These are phyloP conservation scores for Penicillium atrosanguineum DNA, from an alignment of 495 filamentous ascomycete species.

Conservation along the genomic window DNA sequence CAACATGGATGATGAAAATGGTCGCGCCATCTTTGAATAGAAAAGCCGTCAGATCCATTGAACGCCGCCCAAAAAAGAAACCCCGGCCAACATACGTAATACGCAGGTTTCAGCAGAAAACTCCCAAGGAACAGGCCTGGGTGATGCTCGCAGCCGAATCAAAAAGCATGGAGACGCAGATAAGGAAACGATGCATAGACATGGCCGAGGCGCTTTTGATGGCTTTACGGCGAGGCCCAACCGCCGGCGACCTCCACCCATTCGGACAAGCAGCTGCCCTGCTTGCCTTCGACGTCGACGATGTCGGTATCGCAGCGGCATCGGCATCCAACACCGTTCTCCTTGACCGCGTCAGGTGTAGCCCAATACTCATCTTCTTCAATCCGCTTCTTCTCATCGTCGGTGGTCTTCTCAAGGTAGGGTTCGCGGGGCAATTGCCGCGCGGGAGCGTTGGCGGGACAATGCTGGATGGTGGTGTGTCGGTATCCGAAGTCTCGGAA, in stretches of 20 bases:
- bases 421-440: constrained; percentile 80
- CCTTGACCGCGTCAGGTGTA: constrained; percentile 75
- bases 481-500: constrained; percentile 99
- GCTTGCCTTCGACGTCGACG: constrained; percentile 94
- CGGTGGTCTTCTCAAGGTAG: constrained; percentile 80
- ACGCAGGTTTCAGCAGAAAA: constrained; percentile 40
- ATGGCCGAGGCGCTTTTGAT: constrained; percentile 17
- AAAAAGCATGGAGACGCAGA: constrained; percentile 30
- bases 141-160: constrained; percentile 38
- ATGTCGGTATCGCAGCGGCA: constrained; percentile 99
- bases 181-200: constrained; percentile 31
- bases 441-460: constrained; percentile 91
- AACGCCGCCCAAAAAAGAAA: constrained; percentile 45
- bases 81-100: constrained; percentile 31
- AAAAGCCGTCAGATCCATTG: constrained; percentile 42
- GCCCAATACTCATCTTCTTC: constrained; percentile 99
- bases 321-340: constrained; percentile 95
- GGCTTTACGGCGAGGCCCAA: constrained; percentile 69
- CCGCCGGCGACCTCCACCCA: constrained; percentile 98
- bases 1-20: constrained; percentile 41
- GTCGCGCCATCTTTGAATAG: constrained; percentile 36
- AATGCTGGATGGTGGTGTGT: constrained; percentile 98
- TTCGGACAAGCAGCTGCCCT: constrained; percentile 89
- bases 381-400: constrained; percentile 79
- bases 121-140: constrained; percentile 35